phyloP scores from a whole-genome alignment of 208 protist species.

The Trypanosoma conorhini region DNA sequence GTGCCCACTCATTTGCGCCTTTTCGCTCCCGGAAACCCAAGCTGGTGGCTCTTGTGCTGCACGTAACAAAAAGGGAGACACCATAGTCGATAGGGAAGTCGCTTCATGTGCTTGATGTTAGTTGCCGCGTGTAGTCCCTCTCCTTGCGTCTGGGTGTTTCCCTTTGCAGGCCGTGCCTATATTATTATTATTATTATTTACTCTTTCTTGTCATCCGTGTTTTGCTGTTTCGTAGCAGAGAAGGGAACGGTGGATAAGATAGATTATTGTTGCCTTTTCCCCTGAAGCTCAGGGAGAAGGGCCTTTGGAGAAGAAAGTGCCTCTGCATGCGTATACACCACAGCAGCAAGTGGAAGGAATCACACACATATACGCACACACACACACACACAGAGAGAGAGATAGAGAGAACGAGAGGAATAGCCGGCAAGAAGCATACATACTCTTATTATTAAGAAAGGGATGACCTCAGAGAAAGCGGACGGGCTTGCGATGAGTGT shows the following conservation, averaged over 20 bases:
- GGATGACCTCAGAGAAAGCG: too few relatives aligned
- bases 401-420: not conserved
- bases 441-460: too few relatives aligned
- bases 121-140: too few relatives aligned
- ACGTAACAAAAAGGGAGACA: not conserved
- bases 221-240: conserved; percentile 5
- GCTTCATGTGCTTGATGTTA: too few relatives aligned
- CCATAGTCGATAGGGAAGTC: too few relatives aligned
- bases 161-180: too few relatives aligned
- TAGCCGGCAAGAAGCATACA: not conserved
- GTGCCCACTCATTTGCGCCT: not conserved
- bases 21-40: too few relatives aligned
- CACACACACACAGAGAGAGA: not conserved
- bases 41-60: too few relatives aligned
- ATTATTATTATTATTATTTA: conserved; percentile 19
- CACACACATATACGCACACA: not conserved
- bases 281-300: not conserved
- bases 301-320: not conserved
- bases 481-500: conserved; percentile 29
- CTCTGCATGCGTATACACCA: not conserved
- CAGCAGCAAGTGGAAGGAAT: not conserved
- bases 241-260: conserved; percentile 3
- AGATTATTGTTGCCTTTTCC: too few relatives aligned
- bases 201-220: not conserved
- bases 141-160: too few relatives aligned